phyloP scores from a whole-genome alignment of 306 rosid genomes.

The Abrus pulchellus region DNA sequence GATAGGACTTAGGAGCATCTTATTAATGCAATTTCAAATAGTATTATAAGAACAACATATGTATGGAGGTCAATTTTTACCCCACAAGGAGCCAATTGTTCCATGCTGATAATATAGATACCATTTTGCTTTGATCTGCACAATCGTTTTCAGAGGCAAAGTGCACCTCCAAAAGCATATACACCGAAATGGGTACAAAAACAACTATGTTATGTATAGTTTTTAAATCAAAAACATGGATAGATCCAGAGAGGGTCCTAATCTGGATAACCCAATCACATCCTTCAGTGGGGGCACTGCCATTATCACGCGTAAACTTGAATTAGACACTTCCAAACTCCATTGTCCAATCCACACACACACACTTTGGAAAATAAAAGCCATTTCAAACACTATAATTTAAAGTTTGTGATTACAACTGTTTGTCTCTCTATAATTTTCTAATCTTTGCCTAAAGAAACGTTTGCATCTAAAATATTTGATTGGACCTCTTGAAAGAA shows the following conservation, averaged over 20 bases:
- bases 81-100: constrained; percentile 46
- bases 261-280: constrained; percentile 55
- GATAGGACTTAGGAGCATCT: background rate
- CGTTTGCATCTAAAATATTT: background rate
- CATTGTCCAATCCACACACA: constrained; percentile 31
- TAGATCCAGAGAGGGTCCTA: constrained; percentile 1
- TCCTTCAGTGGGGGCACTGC: constrained; percentile 42
- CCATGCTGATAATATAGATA: constrained; percentile 32
- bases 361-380: constrained; percentile 33
- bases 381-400: constrained; percentile 40
- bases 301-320: constrained; percentile 55
- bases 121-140: constrained; percentile 34
- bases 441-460: background rate
- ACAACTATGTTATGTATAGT: background rate
- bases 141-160: constrained; percentile 53
- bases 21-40: constrained; percentile 6
- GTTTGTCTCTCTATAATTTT: constrained; percentile 43
- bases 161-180: constrained; percentile 51
- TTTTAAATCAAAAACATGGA: constrained; percentile 37
- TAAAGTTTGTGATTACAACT: constrained; percentile 59
- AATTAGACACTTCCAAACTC: constrained; percentile 47
- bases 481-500: background rate
- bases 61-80: background rate
- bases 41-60: constrained; percentile 13
- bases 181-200: constrained; percentile 35